Percentiles rank a stretch among this genome's conserved stretches.
Conservation (phyloP, 2,329 filamentous ascomycete species). For the Aureobasidium leucospermi region DNA sequence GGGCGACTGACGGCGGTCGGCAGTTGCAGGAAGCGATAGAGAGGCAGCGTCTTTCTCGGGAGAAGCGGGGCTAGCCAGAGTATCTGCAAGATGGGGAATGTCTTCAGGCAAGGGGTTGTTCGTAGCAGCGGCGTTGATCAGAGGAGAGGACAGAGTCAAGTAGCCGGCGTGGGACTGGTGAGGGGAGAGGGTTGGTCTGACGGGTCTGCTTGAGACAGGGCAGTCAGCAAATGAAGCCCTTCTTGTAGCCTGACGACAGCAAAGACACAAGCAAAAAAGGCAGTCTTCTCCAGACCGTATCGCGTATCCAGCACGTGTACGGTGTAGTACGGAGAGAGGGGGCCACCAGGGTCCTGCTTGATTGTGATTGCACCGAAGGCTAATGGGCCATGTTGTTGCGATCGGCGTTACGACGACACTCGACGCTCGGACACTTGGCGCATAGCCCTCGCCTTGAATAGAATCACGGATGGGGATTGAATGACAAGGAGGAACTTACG, state of each 20-base stretch:
- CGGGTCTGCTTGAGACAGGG: constrained; percentile 3
- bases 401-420: constrained; percentile 11
- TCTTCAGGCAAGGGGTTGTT: constrained; percentile 16
- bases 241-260: neutral
- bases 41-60: constrained; percentile 15
- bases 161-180: constrained; percentile 43
- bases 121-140: constrained; percentile 23
- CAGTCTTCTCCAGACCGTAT: neutral
- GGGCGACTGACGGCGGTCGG: constrained; percentile 60
- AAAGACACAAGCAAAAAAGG: neutral
- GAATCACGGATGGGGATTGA: neutral
- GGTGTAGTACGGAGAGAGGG: neutral
- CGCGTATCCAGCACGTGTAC: constrained; percentile 5
- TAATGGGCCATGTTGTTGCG: constrained; percentile 6
- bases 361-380: neutral
- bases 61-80: constrained; percentile 29
- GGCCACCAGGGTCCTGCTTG: constrained; percentile 9
- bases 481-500: constrained; percentile 22
- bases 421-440: constrained; percentile 9
- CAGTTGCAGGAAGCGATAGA: constrained; percentile 18
- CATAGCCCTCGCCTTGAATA: neutral
- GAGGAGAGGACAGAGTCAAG: constrained; percentile 43
- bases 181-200: constrained; percentile 31
- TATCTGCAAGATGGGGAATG: constrained; percentile 20
- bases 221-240: neutral